These are phyloP conservation scores for Mucor circinelloides DNA, from an alignment of 371 early-diverging fungal genomes.

Conservation along the genomic window DNA sequence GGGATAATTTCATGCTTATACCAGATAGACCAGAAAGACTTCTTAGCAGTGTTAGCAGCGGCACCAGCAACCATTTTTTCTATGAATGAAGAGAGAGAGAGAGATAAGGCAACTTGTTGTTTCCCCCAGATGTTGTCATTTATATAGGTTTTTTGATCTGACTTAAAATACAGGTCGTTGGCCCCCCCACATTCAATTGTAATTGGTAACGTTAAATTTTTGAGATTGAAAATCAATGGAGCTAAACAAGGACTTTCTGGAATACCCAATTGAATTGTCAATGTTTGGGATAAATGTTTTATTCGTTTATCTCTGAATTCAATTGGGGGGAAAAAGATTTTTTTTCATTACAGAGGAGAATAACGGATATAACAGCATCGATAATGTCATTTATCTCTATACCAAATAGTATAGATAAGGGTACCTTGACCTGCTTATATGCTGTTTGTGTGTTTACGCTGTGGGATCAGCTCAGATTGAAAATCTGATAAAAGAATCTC, in stretches of 20 bases:
- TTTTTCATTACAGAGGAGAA: neutral
- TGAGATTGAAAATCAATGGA: neutral
- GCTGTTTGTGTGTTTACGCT: neutral
- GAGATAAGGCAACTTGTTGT: neutral
- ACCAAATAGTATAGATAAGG: neutral
- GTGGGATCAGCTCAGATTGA: neutral
- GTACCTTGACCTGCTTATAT: neutral
- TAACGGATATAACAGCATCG: neutral
- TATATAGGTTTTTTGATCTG: neutral
- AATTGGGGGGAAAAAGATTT: neutral
- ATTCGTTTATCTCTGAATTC: neutral
- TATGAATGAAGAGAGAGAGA: conserved; percentile 17
- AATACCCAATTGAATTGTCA: neutral
- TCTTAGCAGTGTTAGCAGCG: conserved; percentile 47
- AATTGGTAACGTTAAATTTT: conserved; percentile 1
- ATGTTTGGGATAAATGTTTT: neutral
- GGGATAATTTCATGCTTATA: conserved; percentile 58
- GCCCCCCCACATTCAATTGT: conserved; percentile 1
- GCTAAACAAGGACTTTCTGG: neutral
- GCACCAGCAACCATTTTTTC: conserved; percentile 44
- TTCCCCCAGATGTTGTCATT: neutral
- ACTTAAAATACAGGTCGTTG: neutral
- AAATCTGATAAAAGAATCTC: neutral
- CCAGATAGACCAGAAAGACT: conserved; percentile 57
- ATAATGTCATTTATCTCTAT: neutral